Evolutionary conservation across 768 basidiomycete genomes (phyloP).

Genomic region (Boletus patriciae): DNA sequence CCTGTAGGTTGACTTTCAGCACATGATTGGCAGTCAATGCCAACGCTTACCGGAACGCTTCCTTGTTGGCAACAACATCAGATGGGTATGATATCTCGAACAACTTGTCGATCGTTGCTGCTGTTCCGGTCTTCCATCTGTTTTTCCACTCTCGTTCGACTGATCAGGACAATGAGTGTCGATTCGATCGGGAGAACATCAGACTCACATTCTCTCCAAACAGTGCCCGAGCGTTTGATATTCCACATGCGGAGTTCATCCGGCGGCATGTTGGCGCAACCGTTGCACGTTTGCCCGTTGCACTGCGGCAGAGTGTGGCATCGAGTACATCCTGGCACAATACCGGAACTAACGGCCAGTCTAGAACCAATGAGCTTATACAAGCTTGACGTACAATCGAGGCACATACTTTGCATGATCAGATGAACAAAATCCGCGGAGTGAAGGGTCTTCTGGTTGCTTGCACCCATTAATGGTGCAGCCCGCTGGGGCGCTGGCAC

Average conservation of each 20-base stretch:
- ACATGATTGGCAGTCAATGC: background rate
- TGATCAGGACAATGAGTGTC: conserved; percentile 34
- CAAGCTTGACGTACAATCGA: conserved; percentile 1
- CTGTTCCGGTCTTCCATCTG: conserved; percentile 34
- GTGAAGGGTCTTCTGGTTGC: conserved; percentile 48
- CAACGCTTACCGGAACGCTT: conserved; percentile 46
- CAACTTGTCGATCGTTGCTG: conserved; percentile 52
- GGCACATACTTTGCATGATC: conserved; percentile 53
- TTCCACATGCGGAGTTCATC: conserved; percentile 49
- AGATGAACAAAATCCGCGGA: conserved; percentile 58
- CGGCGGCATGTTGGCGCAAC: conserved; percentile 48
- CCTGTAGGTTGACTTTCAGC: conserved; percentile 12
- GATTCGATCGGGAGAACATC: conserved; percentile 17
- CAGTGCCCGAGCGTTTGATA: conserved; percentile 44
- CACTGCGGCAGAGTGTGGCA: conserved; percentile 50
- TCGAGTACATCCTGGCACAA: conserved; percentile 49
- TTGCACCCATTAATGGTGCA: conserved; percentile 55
- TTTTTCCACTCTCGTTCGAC: conserved; percentile 55
- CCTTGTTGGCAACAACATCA: conserved; percentile 38
- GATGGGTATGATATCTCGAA: conserved; percentile 47
- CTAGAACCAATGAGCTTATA: conserved; percentile 32
- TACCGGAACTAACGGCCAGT: conserved; percentile 50
- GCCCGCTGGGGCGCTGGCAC: conserved; percentile 34
- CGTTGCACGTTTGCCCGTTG: conserved; percentile 47
- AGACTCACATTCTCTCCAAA: conserved; percentile 53